These are phyloP conservation scores for Citrus cavaleriei DNA, from an alignment of 345 rosid species.

Conservation along the genomic window DNA sequence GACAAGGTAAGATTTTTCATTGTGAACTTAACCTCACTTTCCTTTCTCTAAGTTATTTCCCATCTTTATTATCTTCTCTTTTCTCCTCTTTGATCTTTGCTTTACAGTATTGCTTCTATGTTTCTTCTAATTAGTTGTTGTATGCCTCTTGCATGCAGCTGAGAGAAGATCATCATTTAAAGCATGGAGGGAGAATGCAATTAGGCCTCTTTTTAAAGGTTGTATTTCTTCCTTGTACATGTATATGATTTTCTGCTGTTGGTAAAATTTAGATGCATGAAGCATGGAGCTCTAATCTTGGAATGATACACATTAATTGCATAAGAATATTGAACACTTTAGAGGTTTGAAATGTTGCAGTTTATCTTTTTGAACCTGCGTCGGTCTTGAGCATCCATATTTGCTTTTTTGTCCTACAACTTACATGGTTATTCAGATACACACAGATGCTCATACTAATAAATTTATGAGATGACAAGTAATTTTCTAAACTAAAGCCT, in stretches of 20 bases:
- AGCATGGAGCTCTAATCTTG: not conserved
- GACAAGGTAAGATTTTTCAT: constrained; percentile 56
- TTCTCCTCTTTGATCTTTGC: not conserved
- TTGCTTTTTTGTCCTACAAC: not conserved
- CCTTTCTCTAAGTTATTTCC: not conserved
- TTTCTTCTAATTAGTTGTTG: constrained; percentile 1
- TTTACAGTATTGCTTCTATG: not conserved
- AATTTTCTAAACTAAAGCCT: not conserved
- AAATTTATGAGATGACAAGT: not conserved
- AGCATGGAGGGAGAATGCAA: constrained; percentile 99
- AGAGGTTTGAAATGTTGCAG: not conserved
- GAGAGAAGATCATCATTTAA: constrained; percentile 90
- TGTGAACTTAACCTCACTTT: constrained; percentile 1
- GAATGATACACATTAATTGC: not conserved
- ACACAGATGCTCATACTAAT: not conserved
- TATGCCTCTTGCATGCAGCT: constrained; percentile 41
- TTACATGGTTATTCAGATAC: not conserved
- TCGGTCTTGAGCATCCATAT: not conserved
- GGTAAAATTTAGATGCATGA: not conserved
- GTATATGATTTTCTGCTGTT: not conserved
- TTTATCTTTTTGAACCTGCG: not conserved
- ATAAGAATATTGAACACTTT: not conserved
- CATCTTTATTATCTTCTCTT: not conserved
- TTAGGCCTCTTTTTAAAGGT: constrained; percentile 93
- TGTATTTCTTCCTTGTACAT: constrained; percentile 16